A percentile compares a stretch with the other conserved stretches of the same genome.
phyloP scores from a whole-genome alignment of 2,329 filamentous ascomycete species.

The Anthostomella pinea region DNA sequence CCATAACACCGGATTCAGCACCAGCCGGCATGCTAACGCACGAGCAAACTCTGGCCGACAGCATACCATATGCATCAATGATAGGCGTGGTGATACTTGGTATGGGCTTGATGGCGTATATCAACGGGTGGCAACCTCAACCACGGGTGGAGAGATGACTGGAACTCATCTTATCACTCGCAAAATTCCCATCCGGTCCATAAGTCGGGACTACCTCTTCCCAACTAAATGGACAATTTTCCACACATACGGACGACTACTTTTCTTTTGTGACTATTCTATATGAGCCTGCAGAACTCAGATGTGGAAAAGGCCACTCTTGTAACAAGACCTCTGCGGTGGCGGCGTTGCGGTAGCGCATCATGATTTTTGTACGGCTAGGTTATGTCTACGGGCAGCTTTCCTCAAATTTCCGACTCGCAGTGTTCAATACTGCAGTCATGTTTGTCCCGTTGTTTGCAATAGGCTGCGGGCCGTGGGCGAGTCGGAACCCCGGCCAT shows the following conservation, averaged over 20 bases:
- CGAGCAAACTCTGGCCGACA: slow-evolving; percentile 49
- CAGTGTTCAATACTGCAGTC: too few species aligned
- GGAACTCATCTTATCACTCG: neutral
- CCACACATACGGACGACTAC: slow-evolving; percentile 15
- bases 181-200: slow-evolving; percentile 1
- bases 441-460: too few species aligned
- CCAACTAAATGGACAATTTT: too few species aligned
- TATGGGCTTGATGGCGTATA: slow-evolving; percentile 80
- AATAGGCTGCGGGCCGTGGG: too few species aligned
- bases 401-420: too few species aligned
- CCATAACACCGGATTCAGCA: slow-evolving; percentile 43
- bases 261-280: slow-evolving; percentile 29
- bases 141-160: slow-evolving; percentile 29
- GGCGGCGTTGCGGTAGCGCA: neutral
- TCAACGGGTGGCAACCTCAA: slow-evolving; percentile 73
- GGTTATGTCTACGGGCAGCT: too few species aligned
- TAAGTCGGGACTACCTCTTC: too few species aligned
- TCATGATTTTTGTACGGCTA: neutral
- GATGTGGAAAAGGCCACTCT: neutral
- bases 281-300: slow-evolving; percentile 16
- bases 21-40: slow-evolving; percentile 40
- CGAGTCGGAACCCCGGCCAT: too few species aligned
- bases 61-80: slow-evolving; percentile 77
- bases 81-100: slow-evolving; percentile 77
- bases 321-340: slow-evolving; percentile 1